These are phyloP conservation scores for Saturnispora halmiae DNA, from an alignment of 805 yeast species.

Conservation along the genomic window DNA sequence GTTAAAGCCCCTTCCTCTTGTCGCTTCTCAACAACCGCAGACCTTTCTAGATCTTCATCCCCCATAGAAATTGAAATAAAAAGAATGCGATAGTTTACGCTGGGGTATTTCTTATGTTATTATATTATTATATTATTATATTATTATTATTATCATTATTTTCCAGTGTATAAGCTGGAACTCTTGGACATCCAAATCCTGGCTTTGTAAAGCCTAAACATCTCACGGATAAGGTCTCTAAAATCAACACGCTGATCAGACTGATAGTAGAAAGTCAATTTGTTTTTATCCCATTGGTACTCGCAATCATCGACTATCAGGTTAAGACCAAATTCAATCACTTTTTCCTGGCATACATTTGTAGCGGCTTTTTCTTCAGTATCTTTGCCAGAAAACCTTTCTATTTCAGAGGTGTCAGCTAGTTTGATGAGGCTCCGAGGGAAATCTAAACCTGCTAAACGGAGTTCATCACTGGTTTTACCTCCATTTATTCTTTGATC, in stretches of 20 bases:
- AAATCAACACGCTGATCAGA: conserved; percentile 64
- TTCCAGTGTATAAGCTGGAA: background rate
- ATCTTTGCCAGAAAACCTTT: conserved; percentile 47
- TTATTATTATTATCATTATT: background rate
- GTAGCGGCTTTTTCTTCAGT: conserved; percentile 66
- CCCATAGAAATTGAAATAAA: background rate
- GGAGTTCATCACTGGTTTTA: conserved; percentile 9
- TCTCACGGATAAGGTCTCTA: conserved; percentile 65
- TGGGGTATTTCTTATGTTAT: too few species aligned
- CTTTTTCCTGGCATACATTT: conserved; percentile 48
- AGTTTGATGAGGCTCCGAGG: conserved; percentile 60
- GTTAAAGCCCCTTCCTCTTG: too few species aligned
- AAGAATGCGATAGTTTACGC: background rate
- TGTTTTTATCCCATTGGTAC: conserved; percentile 78
- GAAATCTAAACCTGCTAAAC: conserved; percentile 43
- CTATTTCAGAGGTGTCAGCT: conserved; percentile 54
- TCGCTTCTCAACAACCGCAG: too few species aligned
- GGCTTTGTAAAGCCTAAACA: conserved; percentile 68
- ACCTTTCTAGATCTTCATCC: background rate
- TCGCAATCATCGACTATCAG: conserved; percentile 71
- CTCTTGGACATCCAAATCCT: conserved; percentile 74
- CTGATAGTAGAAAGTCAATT: conserved; percentile 65
- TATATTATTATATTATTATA: too few species aligned
- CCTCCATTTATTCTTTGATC: conserved; percentile 60
- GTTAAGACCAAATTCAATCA: conserved; percentile 38